Conservation (phyloP, 352 stramenopile species). For the Pythium sp. region DNA sequence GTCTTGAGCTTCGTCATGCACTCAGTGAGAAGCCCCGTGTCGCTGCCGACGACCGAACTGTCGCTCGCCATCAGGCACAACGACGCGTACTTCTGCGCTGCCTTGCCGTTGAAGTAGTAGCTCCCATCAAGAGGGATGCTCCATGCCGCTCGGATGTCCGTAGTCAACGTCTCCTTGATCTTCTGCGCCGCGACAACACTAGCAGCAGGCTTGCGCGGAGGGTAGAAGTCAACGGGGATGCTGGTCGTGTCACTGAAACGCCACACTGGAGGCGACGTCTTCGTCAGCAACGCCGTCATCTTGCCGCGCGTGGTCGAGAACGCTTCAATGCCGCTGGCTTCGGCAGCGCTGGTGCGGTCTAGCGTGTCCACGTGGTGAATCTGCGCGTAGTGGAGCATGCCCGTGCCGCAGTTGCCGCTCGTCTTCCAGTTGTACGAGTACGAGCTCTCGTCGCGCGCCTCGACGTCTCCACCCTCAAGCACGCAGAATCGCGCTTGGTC, state of each 20-base stretch:
- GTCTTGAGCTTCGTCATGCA: constrained; percentile 65
- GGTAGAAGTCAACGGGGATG: constrained; percentile 52
- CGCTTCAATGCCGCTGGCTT: constrained; percentile 28
- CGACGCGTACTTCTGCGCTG: constrained; percentile 72
- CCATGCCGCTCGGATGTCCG: constrained; percentile 54
- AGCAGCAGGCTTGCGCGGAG: constrained; percentile 28
- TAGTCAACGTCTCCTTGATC: constrained; percentile 40
- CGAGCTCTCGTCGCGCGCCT: constrained; percentile 36
- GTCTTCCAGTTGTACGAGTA: constrained; percentile 65
- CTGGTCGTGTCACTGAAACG: constrained; percentile 39
- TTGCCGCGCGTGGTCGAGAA: constrained; percentile 53
- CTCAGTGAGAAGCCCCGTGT: constrained; percentile 31
- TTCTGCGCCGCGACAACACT: constrained; percentile 25
- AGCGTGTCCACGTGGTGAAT: constrained; percentile 62
- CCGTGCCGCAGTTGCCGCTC: constrained; percentile 41
- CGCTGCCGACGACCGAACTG: constrained; percentile 41
- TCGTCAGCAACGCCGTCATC: constrained; percentile 54
- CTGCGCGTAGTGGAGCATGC: constrained; percentile 61
- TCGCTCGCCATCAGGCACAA: constrained; percentile 76
- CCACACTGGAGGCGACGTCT: constrained; percentile 41
- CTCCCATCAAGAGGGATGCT: constrained; percentile 42
- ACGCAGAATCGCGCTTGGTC: constrained; percentile 40
- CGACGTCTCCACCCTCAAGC: constrained; percentile 41
- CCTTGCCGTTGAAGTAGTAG: constrained; percentile 82
- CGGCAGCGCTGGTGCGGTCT: constrained; percentile 35